Base-by-base conservation (phyloP, 192 early-diverging fungal genomes). In the Rhizoclosmatium globosum region DNA sequence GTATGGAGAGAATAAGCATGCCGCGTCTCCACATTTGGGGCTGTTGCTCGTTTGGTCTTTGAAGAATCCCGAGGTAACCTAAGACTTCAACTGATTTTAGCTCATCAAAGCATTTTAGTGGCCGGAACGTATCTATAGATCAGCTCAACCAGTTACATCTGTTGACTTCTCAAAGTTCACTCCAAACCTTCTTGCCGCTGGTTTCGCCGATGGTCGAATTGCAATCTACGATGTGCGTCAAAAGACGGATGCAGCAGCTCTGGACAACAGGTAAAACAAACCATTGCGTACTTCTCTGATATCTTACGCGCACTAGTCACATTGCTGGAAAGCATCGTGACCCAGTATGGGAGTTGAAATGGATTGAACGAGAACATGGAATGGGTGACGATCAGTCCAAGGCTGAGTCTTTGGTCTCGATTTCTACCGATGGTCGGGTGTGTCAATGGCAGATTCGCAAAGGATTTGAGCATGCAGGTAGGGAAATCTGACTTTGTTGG, bases 341-440 rank as follows among this genome's bases (percentile, higher is more conserved):
- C 77, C 88, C 90, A 3, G 84, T 91, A 0, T 91, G 90, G 90
- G 89, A 91, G 79, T 79, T 91, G 17, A 85, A 85, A 56, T 91
- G 90, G 90, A 85, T 91, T 11, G 88, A 90, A 71, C 65, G 84
- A 17, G 88, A 88, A 79, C 78, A 82, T 6, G 81, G 82, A 3
- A 69, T 82, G 15, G 85, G 85, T 19, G 88, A 90, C 47, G 89
- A 90, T 75, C 85, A 87, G 38, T 75, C 80, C 13, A 73, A 83
- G 19, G 84, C 78, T 47, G 90, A 91, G 68, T 84, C 80, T 44
- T 66, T 91, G 6, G 83, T 91, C 0, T 85, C 85, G 2, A 80
- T 90, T 2, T 87, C 87, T 2, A 91, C 90, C 0, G 90, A 91
- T 62, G 90, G 90, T 0, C 68, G 90, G 6, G 90, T 91, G 2